Base-by-base conservation (phyloP, 352 stramenopile genomes). In the Phytophthora kernoviae region DNA sequence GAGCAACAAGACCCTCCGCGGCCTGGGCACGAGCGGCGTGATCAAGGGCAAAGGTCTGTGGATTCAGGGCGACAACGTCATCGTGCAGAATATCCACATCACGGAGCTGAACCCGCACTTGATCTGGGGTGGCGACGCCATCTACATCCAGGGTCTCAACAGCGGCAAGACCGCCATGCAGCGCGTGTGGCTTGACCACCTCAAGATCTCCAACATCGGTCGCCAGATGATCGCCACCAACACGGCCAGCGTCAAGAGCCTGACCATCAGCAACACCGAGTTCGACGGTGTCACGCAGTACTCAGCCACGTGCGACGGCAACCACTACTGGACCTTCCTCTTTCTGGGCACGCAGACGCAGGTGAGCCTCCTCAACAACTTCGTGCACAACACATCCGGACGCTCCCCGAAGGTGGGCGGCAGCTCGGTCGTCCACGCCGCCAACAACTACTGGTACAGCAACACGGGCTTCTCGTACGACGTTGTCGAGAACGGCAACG, bases 1-100 rank as follows among this genome's bases (percentile, higher is more conserved):
- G 20, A 53, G 63, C 43, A 62, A 71, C 68, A 77, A 77, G 64
- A 77, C 68, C 11, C 33, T 77, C 0, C 68, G 68, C 44, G 68
- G 68, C n/a, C 52, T 70, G 14, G 68, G 68, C 46, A 60, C 22
- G 24, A 77, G 42, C 15, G 62, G 62, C 24, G 54, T 76, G 37
- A 78, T 83, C 54, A 66, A 72, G 20, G 65, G 69, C 60, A 78
- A 78, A 36, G 69, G 69, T 4, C 53, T 75, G 0, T 72, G 54
- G 51, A 39, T 76, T 30, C 32, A 37, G 5, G 66, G 68, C 33
- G 37, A 68, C 54, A 79, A 76, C 51, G 57, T 79, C 43, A 79
- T 79, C 32, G 33, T 79, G 21, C 68, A 79, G 46, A 77, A 79
- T 52, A 54, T 79, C 44, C 57, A 80, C 57, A 75, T 80, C 58